phyloP scores from a whole-genome alignment of 768 basidiomycete genomes.

The Leucogyrophana mollusca region DNA sequence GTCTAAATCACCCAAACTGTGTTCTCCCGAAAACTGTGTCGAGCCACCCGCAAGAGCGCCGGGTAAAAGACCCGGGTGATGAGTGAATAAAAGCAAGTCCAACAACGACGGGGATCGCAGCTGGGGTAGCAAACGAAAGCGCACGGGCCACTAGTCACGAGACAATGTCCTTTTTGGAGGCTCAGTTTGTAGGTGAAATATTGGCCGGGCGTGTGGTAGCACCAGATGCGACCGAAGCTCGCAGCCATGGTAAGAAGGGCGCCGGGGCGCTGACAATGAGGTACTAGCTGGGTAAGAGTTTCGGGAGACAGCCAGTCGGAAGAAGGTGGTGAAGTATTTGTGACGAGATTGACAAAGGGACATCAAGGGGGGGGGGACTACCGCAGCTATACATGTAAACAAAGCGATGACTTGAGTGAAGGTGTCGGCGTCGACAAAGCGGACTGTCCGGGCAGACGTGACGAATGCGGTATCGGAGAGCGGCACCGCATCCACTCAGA shows the following conservation, averaged over 20 bases:
- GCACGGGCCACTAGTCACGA: slow-evolving; percentile 36
- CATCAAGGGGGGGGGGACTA: too few relatives aligned
- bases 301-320: too few relatives aligned
- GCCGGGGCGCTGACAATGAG: slow-evolving; percentile 33
- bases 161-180: slow-evolving; percentile 25
- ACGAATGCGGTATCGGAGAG: too few relatives aligned
- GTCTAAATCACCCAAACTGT: too few relatives aligned
- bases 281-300: too few relatives aligned
- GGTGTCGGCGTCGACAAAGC: too few relatives aligned
- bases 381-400: too few relatives aligned
- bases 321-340: too few relatives aligned
- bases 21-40: slow-evolving; percentile 14
- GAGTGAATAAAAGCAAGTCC: slow-evolving; percentile 32
- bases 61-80: slow-evolving; percentile 29
- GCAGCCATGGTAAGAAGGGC: slow-evolving; percentile 26
- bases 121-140: slow-evolving; percentile 34
- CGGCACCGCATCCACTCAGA: too few relatives aligned
- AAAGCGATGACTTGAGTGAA: too few relatives aligned
- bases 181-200: slow-evolving; percentile 36
- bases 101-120: slow-evolving; percentile 21
- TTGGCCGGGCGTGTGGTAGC: slow-evolving; percentile 30
- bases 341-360: too few relatives aligned
- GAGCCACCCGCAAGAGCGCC: slow-evolving; percentile 25
- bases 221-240: slow-evolving; percentile 33
- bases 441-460: too few relatives aligned